phyloP scores from a whole-genome alignment of 805 yeast genomes.

The Lipomyces spencermartinsiae region DNA sequence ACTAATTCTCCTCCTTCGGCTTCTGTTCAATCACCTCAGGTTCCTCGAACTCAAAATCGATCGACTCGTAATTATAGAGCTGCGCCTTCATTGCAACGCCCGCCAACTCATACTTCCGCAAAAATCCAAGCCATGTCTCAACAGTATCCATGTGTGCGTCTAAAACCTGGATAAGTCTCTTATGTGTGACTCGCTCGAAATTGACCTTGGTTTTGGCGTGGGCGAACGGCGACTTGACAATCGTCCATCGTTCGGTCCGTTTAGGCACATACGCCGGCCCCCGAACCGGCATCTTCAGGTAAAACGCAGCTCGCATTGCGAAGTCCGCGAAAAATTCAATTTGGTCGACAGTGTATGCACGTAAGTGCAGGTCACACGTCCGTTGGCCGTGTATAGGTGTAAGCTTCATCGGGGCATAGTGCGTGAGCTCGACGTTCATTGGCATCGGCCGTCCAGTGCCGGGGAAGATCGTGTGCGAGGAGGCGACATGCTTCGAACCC shows the following conservation, averaged over 20 bases:
- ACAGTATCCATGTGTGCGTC: slow-evolving; percentile 86
- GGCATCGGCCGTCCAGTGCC: slow-evolving; percentile 68
- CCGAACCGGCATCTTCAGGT: slow-evolving; percentile 82
- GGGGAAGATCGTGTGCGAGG: slow-evolving; percentile 11
- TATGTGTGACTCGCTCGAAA: slow-evolving; percentile 85
- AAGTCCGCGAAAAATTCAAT: slow-evolving; percentile 82
- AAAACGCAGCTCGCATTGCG: slow-evolving; percentile 87
- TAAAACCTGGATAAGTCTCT: slow-evolving; percentile 73
- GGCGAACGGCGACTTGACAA: slow-evolving; percentile 89
- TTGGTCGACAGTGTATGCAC: slow-evolving; percentile 66
- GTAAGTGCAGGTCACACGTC: slow-evolving; percentile 77
- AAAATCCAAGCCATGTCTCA: slow-evolving; percentile 78
- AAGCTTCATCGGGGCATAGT: slow-evolving; percentile 78
- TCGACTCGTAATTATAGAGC: slow-evolving; percentile 50
- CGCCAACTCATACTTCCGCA: slow-evolving; percentile 75
- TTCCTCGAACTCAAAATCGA: slow-evolving; percentile 16
- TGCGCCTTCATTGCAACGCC: slow-evolving; percentile 86
- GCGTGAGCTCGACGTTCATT: slow-evolving; percentile 79
- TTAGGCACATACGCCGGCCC: slow-evolving; percentile 74
- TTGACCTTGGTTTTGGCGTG: slow-evolving; percentile 95
- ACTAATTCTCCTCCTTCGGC: slow-evolving; percentile 1
- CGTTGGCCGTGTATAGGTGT: slow-evolving; percentile 71
- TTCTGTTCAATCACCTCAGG: slow-evolving; percentile 6
- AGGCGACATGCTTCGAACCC: slow-evolving; percentile 44
- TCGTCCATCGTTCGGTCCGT: slow-evolving; percentile 88